These are phyloP conservation scores for Quercus phellos DNA, from an alignment of 331 rosid genomes.

Conservation along the genomic window DNA sequence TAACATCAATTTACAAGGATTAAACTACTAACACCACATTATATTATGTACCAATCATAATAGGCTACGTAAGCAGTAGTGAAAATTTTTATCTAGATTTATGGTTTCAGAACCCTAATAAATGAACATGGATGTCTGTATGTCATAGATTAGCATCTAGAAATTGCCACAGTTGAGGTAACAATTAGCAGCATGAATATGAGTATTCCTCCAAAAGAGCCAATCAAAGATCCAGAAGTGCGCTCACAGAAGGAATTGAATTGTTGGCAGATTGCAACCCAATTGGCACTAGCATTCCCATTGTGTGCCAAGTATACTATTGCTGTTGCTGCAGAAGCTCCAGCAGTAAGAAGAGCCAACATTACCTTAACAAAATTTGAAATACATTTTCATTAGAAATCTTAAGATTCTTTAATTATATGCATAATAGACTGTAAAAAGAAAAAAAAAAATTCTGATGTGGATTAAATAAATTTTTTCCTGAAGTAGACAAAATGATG, in stretches of 20 bases:
- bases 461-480: too few relatives aligned
- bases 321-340: slow-evolving; percentile 55
- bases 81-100: too few relatives aligned
- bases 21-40: too few relatives aligned
- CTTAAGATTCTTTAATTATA: neutral
- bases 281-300: slow-evolving; percentile 53
- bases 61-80: too few relatives aligned
- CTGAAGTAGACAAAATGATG: too few relatives aligned
- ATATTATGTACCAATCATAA: too few relatives aligned
- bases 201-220: slow-evolving; percentile 44
- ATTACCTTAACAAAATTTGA: slow-evolving; percentile 38
- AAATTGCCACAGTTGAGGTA: slow-evolving; percentile 35
- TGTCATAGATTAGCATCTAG: slow-evolving; percentile 25
- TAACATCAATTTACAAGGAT: too few relatives aligned
- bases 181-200: slow-evolving; percentile 39
- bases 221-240: slow-evolving; percentile 58
- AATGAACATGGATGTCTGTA: neutral
- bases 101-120: neutral
- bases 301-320: slow-evolving; percentile 55
- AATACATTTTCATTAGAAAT: neutral
- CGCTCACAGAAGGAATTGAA: slow-evolving; percentile 56
- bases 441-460: too few relatives aligned
- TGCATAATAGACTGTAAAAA: neutral
- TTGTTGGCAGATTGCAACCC: slow-evolving; percentile 66
- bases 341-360: slow-evolving; percentile 44